Evolutionary conservation across 2,329 filamentous ascomycete species (phyloP).

Genomic region (Paraphaeosphaeria sporulosa): DNA sequence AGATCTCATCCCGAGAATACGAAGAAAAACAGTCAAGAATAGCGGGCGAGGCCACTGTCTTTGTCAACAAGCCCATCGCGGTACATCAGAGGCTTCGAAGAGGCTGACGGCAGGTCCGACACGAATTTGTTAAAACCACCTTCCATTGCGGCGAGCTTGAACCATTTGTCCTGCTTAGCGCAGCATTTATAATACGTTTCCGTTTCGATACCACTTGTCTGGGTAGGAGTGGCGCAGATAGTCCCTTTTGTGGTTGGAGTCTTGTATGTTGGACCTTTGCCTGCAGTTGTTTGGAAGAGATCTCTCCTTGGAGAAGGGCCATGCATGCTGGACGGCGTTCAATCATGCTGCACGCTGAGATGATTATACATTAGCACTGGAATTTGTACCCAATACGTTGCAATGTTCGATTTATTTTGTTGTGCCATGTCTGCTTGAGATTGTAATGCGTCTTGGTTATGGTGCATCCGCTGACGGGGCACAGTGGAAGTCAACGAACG

Average conservation of each 20-base stretch:
- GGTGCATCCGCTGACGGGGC: not conserved
- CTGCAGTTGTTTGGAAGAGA: not conserved
- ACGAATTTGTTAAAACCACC: not conserved
- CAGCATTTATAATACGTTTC: constrained; percentile 1
- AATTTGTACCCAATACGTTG: not conserved
- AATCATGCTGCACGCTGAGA: not conserved
- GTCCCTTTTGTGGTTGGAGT: not conserved
- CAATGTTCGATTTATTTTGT: not conserved
- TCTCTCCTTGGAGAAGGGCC: not conserved
- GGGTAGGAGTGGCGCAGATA: not conserved
- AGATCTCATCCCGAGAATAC: constrained; percentile 50
- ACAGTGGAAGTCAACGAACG: not conserved
- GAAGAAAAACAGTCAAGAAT: constrained; percentile 52
- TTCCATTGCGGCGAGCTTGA: not conserved
- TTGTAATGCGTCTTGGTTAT: not conserved
- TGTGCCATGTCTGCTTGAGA: too few relatives aligned
- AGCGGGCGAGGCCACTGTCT: constrained; percentile 44
- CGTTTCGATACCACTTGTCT: not conserved
- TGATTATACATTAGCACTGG: not conserved
- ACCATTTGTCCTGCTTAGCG: not conserved
- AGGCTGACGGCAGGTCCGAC: constrained; percentile 20
- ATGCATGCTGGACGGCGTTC: not conserved
- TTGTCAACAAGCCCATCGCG: constrained; percentile 50
- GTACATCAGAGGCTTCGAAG: constrained; percentile 45
- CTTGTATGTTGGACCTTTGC: not conserved